Conservation (phyloP, 108 stramenopile species). For the Pseudonitzschia delicatissima region DNA sequence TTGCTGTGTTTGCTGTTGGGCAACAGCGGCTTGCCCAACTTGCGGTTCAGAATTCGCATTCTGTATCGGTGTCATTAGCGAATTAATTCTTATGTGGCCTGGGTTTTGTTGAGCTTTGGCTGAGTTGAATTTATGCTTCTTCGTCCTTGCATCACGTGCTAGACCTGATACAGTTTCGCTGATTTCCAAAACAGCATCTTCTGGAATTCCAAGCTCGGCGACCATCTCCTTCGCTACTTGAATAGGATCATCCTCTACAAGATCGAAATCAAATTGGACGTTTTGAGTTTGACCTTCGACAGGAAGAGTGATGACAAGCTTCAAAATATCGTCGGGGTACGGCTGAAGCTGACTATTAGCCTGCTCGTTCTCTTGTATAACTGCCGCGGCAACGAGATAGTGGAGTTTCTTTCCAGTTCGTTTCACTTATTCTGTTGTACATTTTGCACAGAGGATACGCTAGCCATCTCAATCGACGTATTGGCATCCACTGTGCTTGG, state of each 20-base stretch:
- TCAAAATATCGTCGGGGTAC: slow-evolving; percentile 70
- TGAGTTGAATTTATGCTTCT: slow-evolving; percentile 61
- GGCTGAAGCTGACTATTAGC: slow-evolving; percentile 27
- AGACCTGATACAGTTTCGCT: slow-evolving; percentile 85
- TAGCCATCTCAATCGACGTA: background rate
- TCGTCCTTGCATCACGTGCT: slow-evolving; percentile 67
- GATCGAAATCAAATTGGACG: slow-evolving; percentile 84
- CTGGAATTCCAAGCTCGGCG: slow-evolving; percentile 75
- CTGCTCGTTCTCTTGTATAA: slow-evolving; percentile 39
- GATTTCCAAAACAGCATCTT: slow-evolving; percentile 76
- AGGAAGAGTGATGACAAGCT: slow-evolving; percentile 73
- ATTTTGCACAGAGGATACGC: slow-evolving; percentile 12
- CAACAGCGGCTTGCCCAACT: background rate
- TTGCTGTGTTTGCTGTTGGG: slow-evolving; percentile 26
- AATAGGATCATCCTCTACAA: slow-evolving; percentile 84
- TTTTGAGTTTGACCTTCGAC: slow-evolving; percentile 77
- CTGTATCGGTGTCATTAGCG: background rate
- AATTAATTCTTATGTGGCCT: slow-evolving; percentile 8
- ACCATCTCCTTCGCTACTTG: slow-evolving; percentile 89
- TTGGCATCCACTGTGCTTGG: background rate
- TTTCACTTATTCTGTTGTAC: background rate
- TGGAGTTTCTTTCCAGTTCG: slow-evolving; percentile 20
- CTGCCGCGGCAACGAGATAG: slow-evolving; percentile 67
- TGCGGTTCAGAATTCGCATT: slow-evolving; percentile 7
- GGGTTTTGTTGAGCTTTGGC: slow-evolving; percentile 9